These are phyloP conservation scores for Mycotypha africana DNA, from an alignment of 371 early-diverging fungal genomes.

Conservation along the genomic window DNA sequence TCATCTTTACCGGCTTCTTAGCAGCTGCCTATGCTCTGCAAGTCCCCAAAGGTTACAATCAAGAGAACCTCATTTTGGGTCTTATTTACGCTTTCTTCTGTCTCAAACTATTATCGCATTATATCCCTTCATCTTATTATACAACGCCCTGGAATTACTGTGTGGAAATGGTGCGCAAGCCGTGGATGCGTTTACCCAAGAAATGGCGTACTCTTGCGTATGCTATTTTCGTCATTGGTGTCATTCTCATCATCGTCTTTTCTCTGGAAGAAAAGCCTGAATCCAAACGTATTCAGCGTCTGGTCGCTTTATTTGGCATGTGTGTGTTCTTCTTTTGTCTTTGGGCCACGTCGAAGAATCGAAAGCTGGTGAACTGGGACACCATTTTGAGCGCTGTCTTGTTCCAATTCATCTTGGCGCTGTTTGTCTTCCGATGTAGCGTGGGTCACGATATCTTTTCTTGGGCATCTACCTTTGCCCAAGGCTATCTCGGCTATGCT, in stretches of 20 bases:
- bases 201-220: constrained; percentile 15
- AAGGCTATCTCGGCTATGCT: constrained; percentile 65
- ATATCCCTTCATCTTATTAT: constrained; percentile 24
- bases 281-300: constrained; percentile 62
- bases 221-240: constrained; percentile 31
- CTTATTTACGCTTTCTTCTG: constrained; percentile 27
- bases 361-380: constrained; percentile 63
- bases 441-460: constrained; percentile 75
- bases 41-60: constrained; percentile 35
- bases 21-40: constrained; percentile 35
- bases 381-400: constrained; percentile 73
- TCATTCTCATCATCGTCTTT: constrained; percentile 58
- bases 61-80: constrained; percentile 32
- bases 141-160: constrained; percentile 15
- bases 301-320: constrained; percentile 76
- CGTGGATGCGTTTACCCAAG: constrained; percentile 17
- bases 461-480: constrained; percentile 63
- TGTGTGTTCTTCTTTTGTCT: constrained; percentile 54
- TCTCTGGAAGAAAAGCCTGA: constrained; percentile 43
- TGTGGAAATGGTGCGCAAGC: constrained; percentile 8
- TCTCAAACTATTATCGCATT: constrained; percentile 21
- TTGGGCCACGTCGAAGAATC: constrained; percentile 55
- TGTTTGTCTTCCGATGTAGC: constrained; percentile 75
- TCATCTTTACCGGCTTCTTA: constrained; percentile 34
- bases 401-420: constrained; percentile 75